A percentile compares a stretch with the other conserved stretches of the same genome.
These are phyloP conservation scores for Aspergillus intermedius DNA, from an alignment of 2,329 filamentous ascomycete species.

Conservation along the genomic window DNA sequence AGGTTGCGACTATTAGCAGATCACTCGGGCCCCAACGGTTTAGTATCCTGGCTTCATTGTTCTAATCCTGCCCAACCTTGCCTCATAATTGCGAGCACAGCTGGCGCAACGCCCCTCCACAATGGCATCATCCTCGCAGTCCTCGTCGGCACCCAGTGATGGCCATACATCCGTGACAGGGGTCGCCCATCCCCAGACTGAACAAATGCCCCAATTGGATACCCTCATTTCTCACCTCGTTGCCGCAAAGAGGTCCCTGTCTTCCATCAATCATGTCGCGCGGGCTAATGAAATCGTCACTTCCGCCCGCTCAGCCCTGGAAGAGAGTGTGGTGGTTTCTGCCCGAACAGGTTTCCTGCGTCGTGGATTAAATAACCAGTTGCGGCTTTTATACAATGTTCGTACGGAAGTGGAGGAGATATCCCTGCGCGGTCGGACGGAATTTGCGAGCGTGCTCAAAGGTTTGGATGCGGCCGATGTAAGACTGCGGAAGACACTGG, in stretches of 20 bases:
- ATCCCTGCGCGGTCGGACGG: constrained; percentile 35
- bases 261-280: constrained; percentile 73
- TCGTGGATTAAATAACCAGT: constrained; percentile 49
- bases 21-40: background rate
- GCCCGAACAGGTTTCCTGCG: constrained; percentile 64
- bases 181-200: constrained; percentile 10
- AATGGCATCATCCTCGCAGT: constrained; percentile 29
- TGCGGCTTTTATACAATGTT: constrained; percentile 39
- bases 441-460: constrained; percentile 46
- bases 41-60: background rate
- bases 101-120: background rate
- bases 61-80: background rate
- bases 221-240: constrained; percentile 77
- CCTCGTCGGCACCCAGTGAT: constrained; percentile 20
- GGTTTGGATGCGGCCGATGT: constrained; percentile 55
- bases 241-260: constrained; percentile 78
- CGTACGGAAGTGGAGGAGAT: constrained; percentile 39
- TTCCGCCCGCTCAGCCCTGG: constrained; percentile 65
- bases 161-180: constrained; percentile 7
- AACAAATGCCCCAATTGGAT: constrained; percentile 51
- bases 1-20: background rate
- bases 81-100: background rate
- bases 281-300: constrained; percentile 82
- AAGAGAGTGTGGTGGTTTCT: constrained; percentile 68
- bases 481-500: constrained; percentile 50